A percentile compares a stretch with the other conserved stretches of the same genome.
Conservation (phyloP, 192 early-diverging fungal genomes). For the Coemansia nantahalensis region DNA sequence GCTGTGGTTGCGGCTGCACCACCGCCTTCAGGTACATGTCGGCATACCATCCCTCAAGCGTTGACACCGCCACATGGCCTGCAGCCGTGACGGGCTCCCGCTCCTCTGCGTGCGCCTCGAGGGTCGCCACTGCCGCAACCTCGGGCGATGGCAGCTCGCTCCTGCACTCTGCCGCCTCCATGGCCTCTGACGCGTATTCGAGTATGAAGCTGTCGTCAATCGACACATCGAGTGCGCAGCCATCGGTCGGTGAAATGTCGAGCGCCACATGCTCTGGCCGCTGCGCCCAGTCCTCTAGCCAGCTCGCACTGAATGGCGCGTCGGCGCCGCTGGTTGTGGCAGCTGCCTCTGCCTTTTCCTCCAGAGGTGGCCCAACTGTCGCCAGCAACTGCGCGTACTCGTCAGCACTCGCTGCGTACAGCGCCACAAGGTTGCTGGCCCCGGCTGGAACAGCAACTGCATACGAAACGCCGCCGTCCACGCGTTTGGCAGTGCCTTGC, state of each 20-base stretch:
- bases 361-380: background rate
- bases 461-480: background rate
- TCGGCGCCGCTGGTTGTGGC: background rate
- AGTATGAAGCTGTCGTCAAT: slow-evolving; percentile 16
- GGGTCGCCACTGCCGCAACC: no score
- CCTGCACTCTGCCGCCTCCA: no score
- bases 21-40: slow-evolving; percentile 23
- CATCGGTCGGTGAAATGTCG: slow-evolving; percentile 4
- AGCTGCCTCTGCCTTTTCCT: background rate
- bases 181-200: background rate
- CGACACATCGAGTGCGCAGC: slow-evolving; percentile 15
- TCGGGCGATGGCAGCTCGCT: background rate
- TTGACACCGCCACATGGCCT: background rate
- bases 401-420: slow-evolving; percentile 17
- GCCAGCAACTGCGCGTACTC: slow-evolving; percentile 1
- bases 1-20: background rate
- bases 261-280: background rate
- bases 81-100: background rate
- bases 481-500: background rate
- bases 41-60: slow-evolving; percentile 30
- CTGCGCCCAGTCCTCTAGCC: slow-evolving; percentile 38
- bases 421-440: background rate
- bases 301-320: slow-evolving; percentile 11
- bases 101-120: background rate
- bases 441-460: slow-evolving; percentile 14